Conservation (phyloP, 2,329 filamentous ascomycete genomes). For the Colletotrichum chlorophyti region DNA sequence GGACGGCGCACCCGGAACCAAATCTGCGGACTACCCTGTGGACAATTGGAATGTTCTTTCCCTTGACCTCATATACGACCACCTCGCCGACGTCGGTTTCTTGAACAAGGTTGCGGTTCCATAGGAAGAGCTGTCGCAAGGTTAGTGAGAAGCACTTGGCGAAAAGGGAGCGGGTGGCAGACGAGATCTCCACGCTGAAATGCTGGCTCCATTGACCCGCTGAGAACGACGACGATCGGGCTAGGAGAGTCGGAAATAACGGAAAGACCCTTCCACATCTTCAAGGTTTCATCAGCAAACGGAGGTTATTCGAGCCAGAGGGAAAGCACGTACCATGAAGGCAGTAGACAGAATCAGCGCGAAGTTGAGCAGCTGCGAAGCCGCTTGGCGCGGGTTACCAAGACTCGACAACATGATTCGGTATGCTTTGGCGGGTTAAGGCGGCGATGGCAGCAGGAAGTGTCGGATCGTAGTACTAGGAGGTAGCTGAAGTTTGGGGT, state of each 20-base stretch:
- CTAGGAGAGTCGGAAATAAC: conserved; percentile 77
- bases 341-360: conserved; percentile 88
- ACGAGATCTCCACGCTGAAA: conserved; percentile 77
- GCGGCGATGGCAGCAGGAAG: background rate
- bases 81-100: conserved; percentile 64
- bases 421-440: background rate
- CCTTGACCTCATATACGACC: conserved; percentile 80
- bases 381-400: conserved; percentile 79
- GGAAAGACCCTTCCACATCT: conserved; percentile 89
- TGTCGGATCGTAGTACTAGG: conserved; percentile 3
- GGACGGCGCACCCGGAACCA: conserved; percentile 57
- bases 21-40: conserved; percentile 86
- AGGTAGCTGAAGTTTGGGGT: conserved; percentile 7
- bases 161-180: background rate
- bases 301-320: background rate
- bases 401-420: conserved; percentile 71
- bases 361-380: conserved; percentile 87
- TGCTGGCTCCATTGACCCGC: conserved; percentile 83
- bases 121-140: conserved; percentile 64
- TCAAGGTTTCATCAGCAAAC: conserved; percentile 3
- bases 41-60: conserved; percentile 97
- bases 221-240: conserved; percentile 84
- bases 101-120: conserved; percentile 71
- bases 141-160: background rate
- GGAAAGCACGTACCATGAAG: conserved; percentile 72